A percentile compares a stretch with the other conserved stretches of the same genome.
Conservation (phyloP, 345 rosid genomes). For the Ceriops tagal region DNA sequence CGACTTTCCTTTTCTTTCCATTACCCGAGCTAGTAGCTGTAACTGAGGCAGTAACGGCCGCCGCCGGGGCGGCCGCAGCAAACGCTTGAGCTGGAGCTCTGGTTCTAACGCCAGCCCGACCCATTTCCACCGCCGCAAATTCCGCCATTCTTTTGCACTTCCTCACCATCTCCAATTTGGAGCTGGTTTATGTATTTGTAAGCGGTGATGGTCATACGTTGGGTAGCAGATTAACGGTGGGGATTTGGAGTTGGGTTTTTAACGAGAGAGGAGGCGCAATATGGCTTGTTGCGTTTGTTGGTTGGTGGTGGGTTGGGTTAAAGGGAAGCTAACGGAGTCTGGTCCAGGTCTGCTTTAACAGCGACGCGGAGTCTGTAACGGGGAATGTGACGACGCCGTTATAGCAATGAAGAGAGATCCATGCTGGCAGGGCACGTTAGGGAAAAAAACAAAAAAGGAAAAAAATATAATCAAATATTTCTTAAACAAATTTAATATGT, state of each 20-base stretch:
- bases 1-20: slow-evolving; percentile 24
- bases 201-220: background rate
- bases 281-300: background rate
- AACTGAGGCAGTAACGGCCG: background rate
- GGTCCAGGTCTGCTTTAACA: slow-evolving; percentile 52
- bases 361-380: slow-evolving; percentile 61
- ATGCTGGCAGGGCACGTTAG: no score
- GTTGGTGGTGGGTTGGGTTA: slow-evolving; percentile 33
- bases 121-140: slow-evolving; percentile 28
- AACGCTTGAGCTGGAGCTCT: slow-evolving; percentile 33
- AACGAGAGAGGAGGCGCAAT: background rate
- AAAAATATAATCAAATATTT: no score
- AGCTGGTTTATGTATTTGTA: background rate
- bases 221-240: background rate
- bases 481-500: no score
- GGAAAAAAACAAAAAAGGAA: no score
- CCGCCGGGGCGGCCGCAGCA: slow-evolving; percentile 5
- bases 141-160: slow-evolving; percentile 25
- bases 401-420: background rate
- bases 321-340: slow-evolving; percentile 24
- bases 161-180: background rate
- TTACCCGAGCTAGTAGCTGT: background rate
- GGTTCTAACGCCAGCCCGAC: slow-evolving; percentile 33
- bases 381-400: slow-evolving; percentile 87
- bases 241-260: background rate